Conservation (phyloP, 805 yeast species). For the Tetrapisispora iriomotensis region DNA sequence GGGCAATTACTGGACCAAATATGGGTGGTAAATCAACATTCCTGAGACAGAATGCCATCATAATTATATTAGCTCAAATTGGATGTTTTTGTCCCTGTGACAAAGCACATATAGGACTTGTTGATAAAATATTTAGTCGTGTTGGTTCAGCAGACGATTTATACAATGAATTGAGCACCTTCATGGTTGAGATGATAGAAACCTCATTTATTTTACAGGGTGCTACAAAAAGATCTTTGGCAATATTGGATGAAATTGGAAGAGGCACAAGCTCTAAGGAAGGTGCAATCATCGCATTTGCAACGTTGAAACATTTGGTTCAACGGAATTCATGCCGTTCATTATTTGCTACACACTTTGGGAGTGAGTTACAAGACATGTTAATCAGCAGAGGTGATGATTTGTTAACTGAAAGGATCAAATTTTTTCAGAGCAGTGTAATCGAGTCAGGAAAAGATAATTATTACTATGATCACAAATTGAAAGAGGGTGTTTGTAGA, state of each 20-base stretch:
- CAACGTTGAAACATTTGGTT: constrained; percentile 51
- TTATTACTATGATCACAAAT: constrained; percentile 39
- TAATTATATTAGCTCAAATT: constrained; percentile 60
- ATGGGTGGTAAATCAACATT: constrained; percentile 82
- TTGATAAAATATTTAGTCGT: constrained; percentile 70
- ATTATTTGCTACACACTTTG: constrained; percentile 87
- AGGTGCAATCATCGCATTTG: constrained; percentile 79
- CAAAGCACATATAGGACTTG: constrained; percentile 54
- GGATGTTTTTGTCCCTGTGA: constrained; percentile 68
- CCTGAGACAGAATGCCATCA: constrained; percentile 61
- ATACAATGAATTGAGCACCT: constrained; percentile 71
- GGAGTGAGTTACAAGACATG: constrained; percentile 39
- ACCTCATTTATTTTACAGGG: constrained; percentile 58
- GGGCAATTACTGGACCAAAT: constrained; percentile 82
- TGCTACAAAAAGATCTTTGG: constrained; percentile 59
- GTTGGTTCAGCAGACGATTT: constrained; percentile 82
- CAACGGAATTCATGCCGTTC: constrained; percentile 53
- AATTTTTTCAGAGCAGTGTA: constrained; percentile 19
- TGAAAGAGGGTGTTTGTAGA: constrained; percentile 58
- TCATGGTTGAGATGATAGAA: constrained; percentile 89
- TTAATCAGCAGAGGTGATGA: constrained; percentile 27
- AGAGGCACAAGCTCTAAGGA: constrained; percentile 81
- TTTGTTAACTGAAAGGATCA: constrained; percentile 8
- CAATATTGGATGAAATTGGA: constrained; percentile 82
- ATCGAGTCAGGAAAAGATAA: constrained; percentile 19